Conservation (phyloP, 208 protist genomes). For the Leptomonas seymouri region DNA sequence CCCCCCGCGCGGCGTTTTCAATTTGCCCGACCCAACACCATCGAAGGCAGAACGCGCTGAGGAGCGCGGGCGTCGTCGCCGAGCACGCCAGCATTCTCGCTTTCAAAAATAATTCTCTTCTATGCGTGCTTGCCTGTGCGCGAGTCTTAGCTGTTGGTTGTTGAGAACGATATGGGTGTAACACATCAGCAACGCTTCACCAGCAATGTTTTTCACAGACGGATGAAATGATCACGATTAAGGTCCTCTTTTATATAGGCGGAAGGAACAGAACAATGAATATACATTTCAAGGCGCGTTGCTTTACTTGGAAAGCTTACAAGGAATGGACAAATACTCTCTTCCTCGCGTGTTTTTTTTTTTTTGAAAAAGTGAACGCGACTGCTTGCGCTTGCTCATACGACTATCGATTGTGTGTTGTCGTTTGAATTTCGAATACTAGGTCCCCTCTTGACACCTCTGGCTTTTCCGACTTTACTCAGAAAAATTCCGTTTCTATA, state of each 20-base stretch:
- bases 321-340: too few species aligned
- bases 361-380: too few species aligned
- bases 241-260: conserved; percentile 7
- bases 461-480: too few species aligned
- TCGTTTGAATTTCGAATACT: too few species aligned
- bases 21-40: conserved; percentile 59
- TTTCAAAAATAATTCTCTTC: conserved; percentile 30
- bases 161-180: neutral
- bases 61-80: conserved; percentile 29
- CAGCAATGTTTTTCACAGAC: conserved; percentile 6
- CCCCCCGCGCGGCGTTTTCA: conserved; percentile 66
- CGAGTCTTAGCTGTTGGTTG: too few species aligned
- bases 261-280: too few species aligned
- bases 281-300: too few species aligned
- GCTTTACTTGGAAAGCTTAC: neutral
- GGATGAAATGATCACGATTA: neutral
- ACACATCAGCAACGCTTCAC: neutral
- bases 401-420: too few species aligned
- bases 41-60: conserved; percentile 46
- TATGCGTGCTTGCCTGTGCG: conserved; percentile 4
- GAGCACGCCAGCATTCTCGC: conserved; percentile 24
- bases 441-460: too few species aligned
- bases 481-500: too few species aligned
- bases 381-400: too few species aligned
- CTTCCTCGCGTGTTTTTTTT: too few species aligned